Evolutionary conservation across 306 rosid genomes (phyloP).

Genomic region (Cicer chorassanicum): DNA sequence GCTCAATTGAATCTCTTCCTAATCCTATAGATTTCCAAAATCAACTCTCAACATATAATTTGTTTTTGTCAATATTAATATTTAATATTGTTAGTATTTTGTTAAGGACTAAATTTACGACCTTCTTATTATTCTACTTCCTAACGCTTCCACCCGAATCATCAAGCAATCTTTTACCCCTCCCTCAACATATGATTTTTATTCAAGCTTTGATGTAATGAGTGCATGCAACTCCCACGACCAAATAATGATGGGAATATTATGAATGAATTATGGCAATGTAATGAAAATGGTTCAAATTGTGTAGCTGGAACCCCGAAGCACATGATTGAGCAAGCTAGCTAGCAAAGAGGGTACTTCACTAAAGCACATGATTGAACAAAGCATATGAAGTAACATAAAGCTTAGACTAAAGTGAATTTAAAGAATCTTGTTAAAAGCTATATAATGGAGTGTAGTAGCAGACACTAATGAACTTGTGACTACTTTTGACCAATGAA

Average conservation of each 20-base stretch:
- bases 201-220: conserved; percentile 30
- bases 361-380: conserved; percentile 54
- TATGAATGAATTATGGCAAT: conserved; percentile 22
- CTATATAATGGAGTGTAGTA: conserved; percentile 92
- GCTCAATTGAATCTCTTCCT: neutral
- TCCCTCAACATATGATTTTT: conserved; percentile 5
- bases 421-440: conserved; percentile 88
- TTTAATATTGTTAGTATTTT: too few relatives aligned
- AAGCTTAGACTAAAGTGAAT: conserved; percentile 80
- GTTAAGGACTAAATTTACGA: too few relatives aligned
- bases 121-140: too few relatives aligned
- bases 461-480: conserved; percentile 80
- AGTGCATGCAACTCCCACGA: conserved; percentile 31
- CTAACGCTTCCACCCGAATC: too few relatives aligned
- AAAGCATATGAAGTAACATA: conserved; percentile 79
- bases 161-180: too few relatives aligned
- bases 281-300: conserved; percentile 39
- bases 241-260: conserved; percentile 41
- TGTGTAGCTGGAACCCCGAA: conserved; percentile 45
- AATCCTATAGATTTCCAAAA: neutral
- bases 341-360: conserved; percentile 49
- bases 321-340: conserved; percentile 64
- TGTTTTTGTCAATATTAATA: too few relatives aligned
- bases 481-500: conserved; percentile 71
- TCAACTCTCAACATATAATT: neutral